Conservation (phyloP, 257 asterid species). For the Scutellaria barbata region DNA sequence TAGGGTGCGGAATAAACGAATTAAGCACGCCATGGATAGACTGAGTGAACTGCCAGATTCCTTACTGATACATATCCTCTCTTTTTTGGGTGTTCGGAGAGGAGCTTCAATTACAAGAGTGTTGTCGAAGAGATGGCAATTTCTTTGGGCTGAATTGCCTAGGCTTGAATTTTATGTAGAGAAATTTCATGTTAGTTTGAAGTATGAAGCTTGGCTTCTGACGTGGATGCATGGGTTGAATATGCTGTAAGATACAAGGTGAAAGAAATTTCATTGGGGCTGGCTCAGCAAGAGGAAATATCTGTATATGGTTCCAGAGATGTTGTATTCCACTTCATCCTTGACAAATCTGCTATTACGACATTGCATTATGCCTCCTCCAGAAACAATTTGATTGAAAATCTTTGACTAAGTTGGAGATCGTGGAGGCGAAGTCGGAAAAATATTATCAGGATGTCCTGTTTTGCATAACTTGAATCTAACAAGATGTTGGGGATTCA, state of each 20-base stretch:
- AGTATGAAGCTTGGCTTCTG: not conserved
- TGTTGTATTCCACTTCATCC: not conserved
- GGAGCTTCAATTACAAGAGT: constrained; percentile 20
- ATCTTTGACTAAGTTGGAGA: not conserved
- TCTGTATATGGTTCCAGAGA: not conserved
- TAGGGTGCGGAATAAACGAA: no score
- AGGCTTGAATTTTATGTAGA: not conserved
- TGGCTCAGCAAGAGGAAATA: not conserved
- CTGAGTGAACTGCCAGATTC: constrained; percentile 29
- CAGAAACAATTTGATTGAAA: constrained; percentile 22
- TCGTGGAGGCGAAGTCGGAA: not conserved
- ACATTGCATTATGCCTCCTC: not conserved
- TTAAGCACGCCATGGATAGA: constrained; percentile 21
- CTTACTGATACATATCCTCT: constrained; percentile 10
- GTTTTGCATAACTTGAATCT: not conserved
- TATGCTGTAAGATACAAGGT: constrained; percentile 23
- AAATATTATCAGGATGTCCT: constrained; percentile 30
- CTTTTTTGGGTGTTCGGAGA: not conserved
- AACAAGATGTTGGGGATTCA: not conserved
- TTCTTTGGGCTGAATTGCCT: constrained; percentile 24
- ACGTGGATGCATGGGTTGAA: constrained; percentile 25
- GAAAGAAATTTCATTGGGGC: constrained; percentile 2
- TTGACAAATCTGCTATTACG: not conserved
- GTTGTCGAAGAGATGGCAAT: constrained; percentile 29
- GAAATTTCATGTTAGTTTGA: not conserved